Percentiles rank a stretch among this genome's conserved stretches.
Conservation (phyloP, 2,329 filamentous ascomycete genomes). For the Mycocentrospora acerina region DNA sequence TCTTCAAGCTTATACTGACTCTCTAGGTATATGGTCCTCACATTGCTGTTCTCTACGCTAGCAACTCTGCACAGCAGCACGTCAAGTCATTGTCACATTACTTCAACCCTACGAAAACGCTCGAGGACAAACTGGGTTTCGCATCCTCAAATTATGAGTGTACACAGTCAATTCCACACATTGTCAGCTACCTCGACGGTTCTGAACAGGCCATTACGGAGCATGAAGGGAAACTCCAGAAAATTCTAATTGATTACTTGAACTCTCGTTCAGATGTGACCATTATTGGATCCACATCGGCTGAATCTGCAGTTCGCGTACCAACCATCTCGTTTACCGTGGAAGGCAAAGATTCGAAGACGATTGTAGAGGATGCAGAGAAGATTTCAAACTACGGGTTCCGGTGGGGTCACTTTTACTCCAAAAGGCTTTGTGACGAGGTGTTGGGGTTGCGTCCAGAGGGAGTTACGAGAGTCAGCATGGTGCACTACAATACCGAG, state of each 20-base stretch:
- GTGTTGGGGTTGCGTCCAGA: slow-evolving; percentile 60
- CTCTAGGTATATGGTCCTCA: slow-evolving; percentile 70
- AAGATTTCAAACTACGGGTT: slow-evolving; percentile 61
- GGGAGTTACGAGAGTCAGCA: slow-evolving; percentile 68
- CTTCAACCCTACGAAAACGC: slow-evolving; percentile 62
- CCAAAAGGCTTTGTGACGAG: slow-evolving; percentile 61
- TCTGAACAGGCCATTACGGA: slow-evolving; percentile 47
- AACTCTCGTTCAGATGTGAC: slow-evolving; percentile 54
- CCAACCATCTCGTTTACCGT: slow-evolving; percentile 69
- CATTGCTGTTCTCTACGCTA: slow-evolving; percentile 69
- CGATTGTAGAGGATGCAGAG: slow-evolving; percentile 65
- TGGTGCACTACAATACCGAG: slow-evolving; percentile 73
- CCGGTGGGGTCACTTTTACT: slow-evolving; percentile 70
- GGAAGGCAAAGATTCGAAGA: slow-evolving; percentile 56
- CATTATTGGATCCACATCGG: slow-evolving; percentile 59
- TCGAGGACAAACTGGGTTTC: slow-evolving; percentile 68
- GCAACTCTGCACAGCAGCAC: slow-evolving; percentile 55
- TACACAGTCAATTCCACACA: slow-evolving; percentile 60
- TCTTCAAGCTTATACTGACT: background rate
- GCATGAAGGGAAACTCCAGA: slow-evolving; percentile 64
- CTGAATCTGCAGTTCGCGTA: slow-evolving; percentile 55
- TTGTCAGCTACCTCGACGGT: slow-evolving; percentile 62
- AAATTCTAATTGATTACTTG: slow-evolving; percentile 61
- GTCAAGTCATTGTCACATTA: slow-evolving; percentile 64
- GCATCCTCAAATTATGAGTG: slow-evolving; percentile 73